A percentile compares a stretch with the other conserved stretches of the same genome.
phyloP scores from a whole-genome alignment of 352 stramenopile genomes.

The Phytophthora foliorum region DNA sequence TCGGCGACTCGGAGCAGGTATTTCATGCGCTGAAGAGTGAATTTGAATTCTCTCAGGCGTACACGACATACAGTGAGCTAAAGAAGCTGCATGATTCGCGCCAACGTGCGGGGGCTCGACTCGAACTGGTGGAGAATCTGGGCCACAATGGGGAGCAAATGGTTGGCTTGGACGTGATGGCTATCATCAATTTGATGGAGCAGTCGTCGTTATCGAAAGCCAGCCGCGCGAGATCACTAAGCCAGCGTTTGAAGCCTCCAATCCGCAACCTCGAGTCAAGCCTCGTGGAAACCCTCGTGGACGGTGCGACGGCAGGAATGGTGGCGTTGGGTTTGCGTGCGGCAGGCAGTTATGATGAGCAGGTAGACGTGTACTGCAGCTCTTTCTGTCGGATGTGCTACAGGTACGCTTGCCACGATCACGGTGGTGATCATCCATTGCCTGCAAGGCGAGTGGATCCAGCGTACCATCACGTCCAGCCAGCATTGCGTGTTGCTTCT shows the following conservation, averaged over 20 bases:
- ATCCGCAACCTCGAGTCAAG: conserved; percentile 70
- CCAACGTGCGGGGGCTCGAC: conserved; percentile 8
- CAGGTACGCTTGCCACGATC: conserved; percentile 91
- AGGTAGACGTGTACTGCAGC: conserved; percentile 86
- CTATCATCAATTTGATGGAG: conserved; percentile 34
- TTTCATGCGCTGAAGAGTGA: conserved; percentile 49
- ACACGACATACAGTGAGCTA: conserved; percentile 50
- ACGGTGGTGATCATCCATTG: conserved; percentile 85
- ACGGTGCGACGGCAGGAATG: conserved; percentile 18
- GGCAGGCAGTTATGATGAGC: conserved; percentile 67
- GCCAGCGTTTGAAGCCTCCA: conserved; percentile 50
- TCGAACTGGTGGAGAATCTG: conserved; percentile 24
- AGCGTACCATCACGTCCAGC: conserved; percentile 51
- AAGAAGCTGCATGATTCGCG: conserved; percentile 42
- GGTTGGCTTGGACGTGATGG: conserved; percentile 16
- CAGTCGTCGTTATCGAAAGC: conserved; percentile 21
- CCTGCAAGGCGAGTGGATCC: conserved; percentile 62
- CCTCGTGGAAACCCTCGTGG: conserved; percentile 34
- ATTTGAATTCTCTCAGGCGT: conserved; percentile 42
- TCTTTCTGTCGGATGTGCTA: conserved; percentile 94
- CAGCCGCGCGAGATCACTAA: conserved; percentile 18
- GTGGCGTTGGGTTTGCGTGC: conserved; percentile 51
- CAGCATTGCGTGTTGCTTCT: conserved; percentile 22
- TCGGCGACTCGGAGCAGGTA: conserved; percentile 43
- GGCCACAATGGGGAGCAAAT: conserved; percentile 1